Evolutionary conservation across 345 rosid genomes (phyloP), one percentile per base, ranked within the genome.

Genomic region (Camelina sativa): DNA sequence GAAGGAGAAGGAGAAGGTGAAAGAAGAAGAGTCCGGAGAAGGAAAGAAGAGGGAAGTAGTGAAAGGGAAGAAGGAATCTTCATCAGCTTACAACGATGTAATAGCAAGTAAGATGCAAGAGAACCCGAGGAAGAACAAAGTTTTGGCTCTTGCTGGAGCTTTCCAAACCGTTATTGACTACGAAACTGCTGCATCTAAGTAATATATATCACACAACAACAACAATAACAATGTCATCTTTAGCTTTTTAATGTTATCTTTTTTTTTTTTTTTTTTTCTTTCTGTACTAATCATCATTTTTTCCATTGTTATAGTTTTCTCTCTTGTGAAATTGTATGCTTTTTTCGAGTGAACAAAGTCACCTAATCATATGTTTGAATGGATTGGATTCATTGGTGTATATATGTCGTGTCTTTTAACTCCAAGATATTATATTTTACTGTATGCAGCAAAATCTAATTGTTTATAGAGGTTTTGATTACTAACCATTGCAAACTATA

Each of bases 121-220:
- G 80, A 76, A 78, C 77, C 67, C 75, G 2, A 91, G 87, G 84
- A 91, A 81, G 87, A 93, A 88, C 91, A 93, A 86, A 66, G 98
- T 93, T 62, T 84, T 66, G 58, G 96, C 97, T 44, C 76, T 93
- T 67, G 98, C 85, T 17, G 97, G 98, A 34, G 98, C 98, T 19
- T 93, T 93, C 57, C 88, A 93, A 86, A 89, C 92, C 16, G 98
- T 89, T 77, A 93, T 93, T 19, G 95, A 87, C 72, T 84, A 89
- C 61, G 91, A 93, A 84, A 71, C 94, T 52, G 82, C 83, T 19
- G 74, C 79, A 46, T 79, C 89, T 62, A 85, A 84, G 79, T 81
- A 76, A 81, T 44, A 46, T 3, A 9, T n/a, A 51, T 65, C 55
- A 37, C 58, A 69, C 16, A 54, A 54, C 50, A 55, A 51, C 10